Percentiles rank a stretch among this genome's conserved stretches.
Evolutionary conservation across 2,329 filamentous ascomycete species (phyloP).

Genomic region (Coniella vitis): DNA sequence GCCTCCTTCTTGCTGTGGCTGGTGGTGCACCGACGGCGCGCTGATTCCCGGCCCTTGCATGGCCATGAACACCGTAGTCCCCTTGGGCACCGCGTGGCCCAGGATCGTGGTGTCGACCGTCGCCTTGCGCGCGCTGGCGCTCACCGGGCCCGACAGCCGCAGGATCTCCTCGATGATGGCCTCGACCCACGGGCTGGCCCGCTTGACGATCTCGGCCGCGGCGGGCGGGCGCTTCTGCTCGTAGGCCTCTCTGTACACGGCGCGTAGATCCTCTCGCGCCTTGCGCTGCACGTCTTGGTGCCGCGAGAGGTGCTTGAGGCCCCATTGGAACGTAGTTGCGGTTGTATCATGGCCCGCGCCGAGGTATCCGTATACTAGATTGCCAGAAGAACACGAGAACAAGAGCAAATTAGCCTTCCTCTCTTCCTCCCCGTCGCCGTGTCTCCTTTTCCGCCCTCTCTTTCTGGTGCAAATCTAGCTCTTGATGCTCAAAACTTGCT

Average conservation of each 20-base stretch:
- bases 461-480: too few relatives aligned
- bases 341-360: conserved; percentile 22
- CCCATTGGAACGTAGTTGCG: conserved; percentile 18
- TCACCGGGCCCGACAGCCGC: conserved; percentile 21
- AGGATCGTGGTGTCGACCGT: conserved; percentile 23
- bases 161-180: conserved; percentile 27
- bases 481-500: too few relatives aligned
- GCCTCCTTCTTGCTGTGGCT: background rate
- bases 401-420: too few relatives aligned
- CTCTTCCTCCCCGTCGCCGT: too few relatives aligned
- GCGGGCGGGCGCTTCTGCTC: conserved; percentile 20
- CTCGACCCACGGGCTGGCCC: conserved; percentile 24
- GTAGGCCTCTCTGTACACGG: conserved; percentile 8
- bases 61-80: conserved; percentile 18
- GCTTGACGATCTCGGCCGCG: conserved; percentile 19
- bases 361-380: conserved; percentile 1
- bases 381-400: background rate
- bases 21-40: conserved; percentile 1
- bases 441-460: too few relatives aligned
- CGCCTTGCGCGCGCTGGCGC: conserved; percentile 21
- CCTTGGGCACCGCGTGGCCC: conserved; percentile 23
- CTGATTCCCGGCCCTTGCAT: conserved; percentile 6
- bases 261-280: conserved; percentile 19
- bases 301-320: conserved; percentile 23
- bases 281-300: conserved; percentile 21